phyloP scores from a whole-genome alignment of 768 basidiomycete genomes.

The Phanerochaete carnosa region DNA sequence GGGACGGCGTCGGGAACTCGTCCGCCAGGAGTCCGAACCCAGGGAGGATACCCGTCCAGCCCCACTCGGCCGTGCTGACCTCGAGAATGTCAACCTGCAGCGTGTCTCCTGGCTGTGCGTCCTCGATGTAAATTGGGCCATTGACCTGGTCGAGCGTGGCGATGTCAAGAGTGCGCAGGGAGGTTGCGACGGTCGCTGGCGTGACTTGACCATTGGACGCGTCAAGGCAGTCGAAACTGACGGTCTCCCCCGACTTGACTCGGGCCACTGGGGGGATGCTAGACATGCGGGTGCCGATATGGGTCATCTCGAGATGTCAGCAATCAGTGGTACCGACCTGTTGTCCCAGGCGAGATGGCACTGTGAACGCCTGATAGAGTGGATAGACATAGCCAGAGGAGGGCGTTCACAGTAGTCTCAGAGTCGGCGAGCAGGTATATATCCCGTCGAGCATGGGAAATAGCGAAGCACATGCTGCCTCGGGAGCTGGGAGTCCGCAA shows the following conservation, averaged over 20 bases:
- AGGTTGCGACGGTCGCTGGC: slow-evolving; percentile 32
- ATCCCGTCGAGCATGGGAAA: not conserved
- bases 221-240: slow-evolving; percentile 61
- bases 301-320: not conserved
- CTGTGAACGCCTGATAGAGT: slow-evolving; percentile 49
- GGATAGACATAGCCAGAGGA: slow-evolving; percentile 42
- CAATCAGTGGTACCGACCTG: slow-evolving; percentile 32
- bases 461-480: not conserved
- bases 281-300: not conserved
- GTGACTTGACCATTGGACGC: slow-evolving; percentile 60
- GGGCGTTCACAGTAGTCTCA: no score
- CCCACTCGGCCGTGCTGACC: slow-evolving; percentile 53
- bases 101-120: slow-evolving; percentile 53
- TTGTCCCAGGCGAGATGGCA: slow-evolving; percentile 60
- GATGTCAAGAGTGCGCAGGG: slow-evolving; percentile 41
- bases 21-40: slow-evolving; percentile 58
- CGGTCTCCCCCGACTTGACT: slow-evolving; percentile 49
- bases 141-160: slow-evolving; percentile 54
- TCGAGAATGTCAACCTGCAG: slow-evolving; percentile 56
- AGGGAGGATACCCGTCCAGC: slow-evolving; percentile 58
- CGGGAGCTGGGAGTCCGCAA: not conserved
- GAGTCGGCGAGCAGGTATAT: no score
- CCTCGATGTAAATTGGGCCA: slow-evolving; percentile 53
- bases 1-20: slow-evolving; percentile 46
- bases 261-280: slow-evolving; percentile 52